A percentile compares a stretch with the other conserved stretches of the same genome.
These are phyloP conservation scores for Neopestalotiopsis clavispora DNA, from an alignment of 2,329 filamentous ascomycete genomes.

Conservation along the genomic window DNA sequence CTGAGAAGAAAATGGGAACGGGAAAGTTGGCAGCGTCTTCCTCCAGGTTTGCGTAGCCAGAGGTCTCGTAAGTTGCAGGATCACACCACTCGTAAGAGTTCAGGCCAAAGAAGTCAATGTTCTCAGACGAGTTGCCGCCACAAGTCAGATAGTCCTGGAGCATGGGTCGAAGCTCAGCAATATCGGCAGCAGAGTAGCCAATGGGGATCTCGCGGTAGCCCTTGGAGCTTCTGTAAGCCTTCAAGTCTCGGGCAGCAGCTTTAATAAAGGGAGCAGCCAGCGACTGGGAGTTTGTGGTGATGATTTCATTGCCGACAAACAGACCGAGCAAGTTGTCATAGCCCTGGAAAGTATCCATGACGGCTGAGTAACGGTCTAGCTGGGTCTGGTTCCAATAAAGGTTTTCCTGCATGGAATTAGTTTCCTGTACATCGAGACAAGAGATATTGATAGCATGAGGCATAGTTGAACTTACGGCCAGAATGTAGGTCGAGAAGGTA, in stretches of 20 bases:
- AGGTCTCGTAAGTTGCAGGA: slow-evolving; percentile 57
- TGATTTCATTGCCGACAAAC: slow-evolving; percentile 88
- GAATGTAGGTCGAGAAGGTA: slow-evolving; percentile 72
- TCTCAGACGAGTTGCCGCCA: slow-evolving; percentile 69
- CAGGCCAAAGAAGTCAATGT: slow-evolving; percentile 82
- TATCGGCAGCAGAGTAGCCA: slow-evolving; percentile 88
- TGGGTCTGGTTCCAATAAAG: slow-evolving; percentile 78
- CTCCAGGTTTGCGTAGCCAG: slow-evolving; percentile 75
- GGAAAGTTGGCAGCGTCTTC: slow-evolving; percentile 71
- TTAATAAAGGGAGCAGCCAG: slow-evolving; percentile 81
- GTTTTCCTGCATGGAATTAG: slow-evolving; percentile 21
- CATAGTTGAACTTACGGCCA: slow-evolving; percentile 51
- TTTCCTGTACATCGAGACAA: neutral
- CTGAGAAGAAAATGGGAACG: slow-evolving; percentile 89
- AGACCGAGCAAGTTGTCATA: slow-evolving; percentile 85
- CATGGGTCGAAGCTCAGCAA: slow-evolving; percentile 68
- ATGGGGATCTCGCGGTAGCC: slow-evolving; percentile 81
- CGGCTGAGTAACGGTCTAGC: slow-evolving; percentile 68
- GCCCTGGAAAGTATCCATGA: slow-evolving; percentile 77
- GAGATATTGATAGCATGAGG: neutral
- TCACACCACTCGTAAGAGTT: slow-evolving; percentile 88
- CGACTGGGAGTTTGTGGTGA: slow-evolving; percentile 65
- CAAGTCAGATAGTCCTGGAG: slow-evolving; percentile 78
- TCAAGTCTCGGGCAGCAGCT: slow-evolving; percentile 80
- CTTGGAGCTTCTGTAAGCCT: slow-evolving; percentile 77